Conservation (phyloP, 371 early-diverging fungal species). For the Mucor mucedo region DNA sequence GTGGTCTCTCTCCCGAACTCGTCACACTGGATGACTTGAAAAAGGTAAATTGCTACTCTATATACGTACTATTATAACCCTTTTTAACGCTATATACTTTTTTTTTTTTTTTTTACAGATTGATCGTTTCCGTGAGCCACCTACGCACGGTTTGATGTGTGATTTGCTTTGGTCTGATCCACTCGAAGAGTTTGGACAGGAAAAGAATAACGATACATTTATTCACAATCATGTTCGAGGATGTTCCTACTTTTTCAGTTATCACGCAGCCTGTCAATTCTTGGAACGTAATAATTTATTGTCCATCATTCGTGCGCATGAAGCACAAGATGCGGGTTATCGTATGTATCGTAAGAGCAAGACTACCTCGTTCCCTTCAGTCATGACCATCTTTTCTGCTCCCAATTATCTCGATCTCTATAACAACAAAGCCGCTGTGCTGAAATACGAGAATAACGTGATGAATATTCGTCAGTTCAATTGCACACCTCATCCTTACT, state of each 20-base stretch:
- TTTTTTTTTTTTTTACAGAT: too few relatives aligned
- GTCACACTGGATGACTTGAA: conserved; percentile 93
- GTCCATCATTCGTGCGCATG: conserved; percentile 97
- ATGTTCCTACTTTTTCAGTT: conserved; percentile 91
- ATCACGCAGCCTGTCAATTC: conserved; percentile 91
- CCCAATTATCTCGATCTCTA: conserved; percentile 98
- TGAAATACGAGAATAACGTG: conserved; percentile 96
- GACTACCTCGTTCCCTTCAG: conserved; percentile 94
- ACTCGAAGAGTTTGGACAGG: conserved; percentile 92
- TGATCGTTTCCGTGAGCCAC: conserved; percentile 94
- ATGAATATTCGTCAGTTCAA: conserved; percentile 95
- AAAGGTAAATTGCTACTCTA: conserved; percentile 49
- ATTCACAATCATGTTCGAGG: conserved; percentile 93
- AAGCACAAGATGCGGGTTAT: conserved; percentile 96
- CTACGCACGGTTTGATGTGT: conserved; percentile 94
- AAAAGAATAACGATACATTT: conserved; percentile 81
- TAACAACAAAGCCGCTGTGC: conserved; percentile 98
- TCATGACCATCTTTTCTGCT: conserved; percentile 97
- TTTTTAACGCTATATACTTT: too few relatives aligned
- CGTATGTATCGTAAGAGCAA: conserved; percentile 95
- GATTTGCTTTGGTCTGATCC: conserved; percentile 99
- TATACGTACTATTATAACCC: too few relatives aligned
- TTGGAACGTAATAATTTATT: conserved; percentile 92
- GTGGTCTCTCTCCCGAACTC: conserved; percentile 92
- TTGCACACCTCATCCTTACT: conserved; percentile 94